Evolutionary conservation across 805 yeast genomes (phyloP).

Genomic region (Cyberlindnera euphorbiae): DNA sequence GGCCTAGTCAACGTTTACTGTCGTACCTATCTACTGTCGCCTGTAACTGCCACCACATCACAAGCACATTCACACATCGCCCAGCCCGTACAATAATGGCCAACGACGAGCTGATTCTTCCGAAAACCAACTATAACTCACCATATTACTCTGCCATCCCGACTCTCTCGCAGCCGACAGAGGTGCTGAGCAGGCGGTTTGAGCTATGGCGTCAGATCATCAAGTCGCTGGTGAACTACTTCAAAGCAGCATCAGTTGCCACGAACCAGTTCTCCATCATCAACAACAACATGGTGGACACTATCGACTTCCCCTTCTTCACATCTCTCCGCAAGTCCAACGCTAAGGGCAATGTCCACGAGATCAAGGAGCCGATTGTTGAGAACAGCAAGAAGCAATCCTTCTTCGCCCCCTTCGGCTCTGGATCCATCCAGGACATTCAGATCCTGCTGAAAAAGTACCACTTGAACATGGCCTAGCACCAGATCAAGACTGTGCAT

Average conservation of each 20-base stretch:
- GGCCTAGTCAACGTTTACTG: too few species aligned
- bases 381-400: slow-evolving; percentile 30
- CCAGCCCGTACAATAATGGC: not conserved
- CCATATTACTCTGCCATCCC: slow-evolving; percentile 51
- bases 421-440: slow-evolving; percentile 76
- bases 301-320: slow-evolving; percentile 47
- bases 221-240: slow-evolving; percentile 67
- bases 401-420: slow-evolving; percentile 66
- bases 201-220: slow-evolving; percentile 82
- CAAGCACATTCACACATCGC: too few species aligned
- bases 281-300: slow-evolving; percentile 73
- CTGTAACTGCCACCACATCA: too few species aligned
- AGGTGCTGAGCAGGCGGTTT: slow-evolving; percentile 74
- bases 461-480: slow-evolving; percentile 55
- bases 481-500: slow-evolving; percentile 49
- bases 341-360: slow-evolving; percentile 13
- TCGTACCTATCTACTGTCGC: too few species aligned
- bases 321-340: slow-evolving; percentile 16
- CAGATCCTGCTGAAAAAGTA: slow-evolving; percentile 68
- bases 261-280: slow-evolving; percentile 84
- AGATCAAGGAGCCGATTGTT: slow-evolving; percentile 30
- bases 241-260: slow-evolving; percentile 72
- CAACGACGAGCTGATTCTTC: slow-evolving; percentile 18
- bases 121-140: slow-evolving; percentile 19
- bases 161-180: slow-evolving; percentile 70